Base-by-base conservation (phyloP, 768 basidiomycete species). In the Lentinus tigrinus region DNA sequence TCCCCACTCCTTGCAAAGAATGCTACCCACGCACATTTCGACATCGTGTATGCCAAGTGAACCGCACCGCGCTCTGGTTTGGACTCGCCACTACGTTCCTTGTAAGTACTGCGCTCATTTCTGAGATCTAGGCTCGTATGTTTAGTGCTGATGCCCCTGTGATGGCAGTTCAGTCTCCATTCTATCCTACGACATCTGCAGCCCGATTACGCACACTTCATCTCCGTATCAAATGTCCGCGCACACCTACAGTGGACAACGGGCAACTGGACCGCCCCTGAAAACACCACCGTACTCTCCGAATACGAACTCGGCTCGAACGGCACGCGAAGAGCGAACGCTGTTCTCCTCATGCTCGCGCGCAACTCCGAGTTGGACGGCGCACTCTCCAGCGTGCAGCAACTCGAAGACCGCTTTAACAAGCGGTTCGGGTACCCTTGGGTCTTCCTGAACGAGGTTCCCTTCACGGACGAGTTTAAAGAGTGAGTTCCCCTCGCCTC, bases 321-420 rank as follows among this genome's bases (percentile, higher is more conserved):
- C 51, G 38, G 38, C 39, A 49, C 54, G 17, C 46, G 54, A 9
- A 63, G 65, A 46, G 71, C 72, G 19, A 74, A 74, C 57, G 73
- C 73, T 21, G 71, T 71, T 10, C 46, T 74, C 24, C 49, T 74
- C 55, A 73, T 74, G 73, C 83, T 98, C 43, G 87, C 83, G 38
- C 78, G 88, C 40, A 91, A 91, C 67, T 72, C 74, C 31, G 89
- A 91, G 58, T 63, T 87, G 7, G 62, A 78, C n/a, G 78, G 80
- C 17, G 81, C 86, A 43, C 72, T 89, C 52, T 73, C 74, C 38
- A 88, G 86, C 61, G 85, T 94, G 63, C 81, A 81, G 61, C 82
- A 89, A 70, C 73, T 93, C 74, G 96, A 98, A 74, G 88, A 92
- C 68, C 77, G 89, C 39, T 97, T 97, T 76, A 98, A 98, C 73